Conservation (phyloP, 345 rosid genomes). For the Sisymbrium irio region DNA sequence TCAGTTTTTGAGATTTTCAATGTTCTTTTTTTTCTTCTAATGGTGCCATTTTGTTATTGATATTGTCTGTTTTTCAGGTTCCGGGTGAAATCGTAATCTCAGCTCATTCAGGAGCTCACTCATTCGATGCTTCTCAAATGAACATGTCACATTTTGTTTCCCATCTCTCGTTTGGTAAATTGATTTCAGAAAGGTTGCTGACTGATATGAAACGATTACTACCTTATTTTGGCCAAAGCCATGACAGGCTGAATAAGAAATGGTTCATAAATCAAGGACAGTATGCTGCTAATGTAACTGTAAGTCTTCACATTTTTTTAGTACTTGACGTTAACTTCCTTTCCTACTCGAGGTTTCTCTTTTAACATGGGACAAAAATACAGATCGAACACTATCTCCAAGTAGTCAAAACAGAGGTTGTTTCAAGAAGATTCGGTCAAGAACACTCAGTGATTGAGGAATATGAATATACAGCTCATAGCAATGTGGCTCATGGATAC, state of each 20-base stretch:
- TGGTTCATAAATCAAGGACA: slow-evolving; percentile 68
- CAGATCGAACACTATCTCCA: slow-evolving; percentile 99
- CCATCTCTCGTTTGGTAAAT: slow-evolving; percentile 76
- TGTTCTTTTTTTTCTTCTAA: neutral
- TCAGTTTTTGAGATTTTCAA: neutral
- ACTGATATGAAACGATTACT: slow-evolving; percentile 59
- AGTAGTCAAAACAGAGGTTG: slow-evolving; percentile 85
- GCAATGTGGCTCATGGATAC: slow-evolving; percentile 63
- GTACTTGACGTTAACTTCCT: neutral
- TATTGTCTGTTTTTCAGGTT: slow-evolving; percentile 53
- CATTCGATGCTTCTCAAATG: slow-evolving; percentile 86
- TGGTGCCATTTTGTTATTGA: neutral
- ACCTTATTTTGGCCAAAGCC: slow-evolving; percentile 77
- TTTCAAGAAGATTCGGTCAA: slow-evolving; percentile 41
- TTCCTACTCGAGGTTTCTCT: slow-evolving; percentile 9
- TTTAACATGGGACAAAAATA: neutral
- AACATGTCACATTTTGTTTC: slow-evolving; percentile 87
- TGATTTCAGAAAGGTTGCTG: slow-evolving; percentile 49
- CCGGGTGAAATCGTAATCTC: slow-evolving; percentile 82
- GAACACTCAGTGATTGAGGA: slow-evolving; percentile 60
- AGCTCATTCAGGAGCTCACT: slow-evolving; percentile 84
- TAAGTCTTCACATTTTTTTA: slow-evolving; percentile 45
- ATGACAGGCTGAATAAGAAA: slow-evolving; percentile 68
- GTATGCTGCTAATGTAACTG: slow-evolving; percentile 86
- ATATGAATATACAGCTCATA: slow-evolving; percentile 93